phyloP scores from a whole-genome alignment of 345 rosid species.

The Chamaenerion angustifolium region DNA sequence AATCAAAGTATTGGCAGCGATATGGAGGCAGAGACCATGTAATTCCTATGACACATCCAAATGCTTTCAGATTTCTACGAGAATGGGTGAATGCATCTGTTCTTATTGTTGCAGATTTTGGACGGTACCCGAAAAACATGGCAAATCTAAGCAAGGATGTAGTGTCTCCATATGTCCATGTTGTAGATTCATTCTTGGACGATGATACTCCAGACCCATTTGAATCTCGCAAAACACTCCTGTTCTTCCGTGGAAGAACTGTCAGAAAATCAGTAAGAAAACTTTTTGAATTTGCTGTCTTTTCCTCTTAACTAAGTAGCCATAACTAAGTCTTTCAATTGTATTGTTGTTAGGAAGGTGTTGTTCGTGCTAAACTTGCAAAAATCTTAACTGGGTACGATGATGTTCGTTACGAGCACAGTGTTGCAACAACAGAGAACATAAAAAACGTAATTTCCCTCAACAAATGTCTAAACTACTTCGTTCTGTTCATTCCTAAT shows the following conservation, averaged over 20 bases:
- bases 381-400: too few relatives aligned
- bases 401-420: too few relatives aligned
- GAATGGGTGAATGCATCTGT: conserved; percentile 73
- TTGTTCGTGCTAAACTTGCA: too few relatives aligned
- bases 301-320: too few relatives aligned
- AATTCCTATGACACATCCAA: conserved; percentile 97
- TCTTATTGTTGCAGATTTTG: conserved; percentile 83
- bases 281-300: too few relatives aligned
- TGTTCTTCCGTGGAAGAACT: conserved; percentile 88
- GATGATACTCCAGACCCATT: conserved; percentile 49
- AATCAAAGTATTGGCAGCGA: conserved; percentile 76
- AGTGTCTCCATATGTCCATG: conserved; percentile 87
- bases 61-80: conserved; percentile 90
- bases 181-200: conserved; percentile 55
- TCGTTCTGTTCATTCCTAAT: too few relatives aligned
- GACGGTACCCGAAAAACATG: conserved; percentile 55
- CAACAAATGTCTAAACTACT: too few relatives aligned
- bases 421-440: too few relatives aligned
- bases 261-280: conserved; percentile 33
- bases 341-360: too few relatives aligned
- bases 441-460: too few relatives aligned
- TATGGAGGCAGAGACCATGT: conserved; percentile 93
- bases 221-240: conserved; percentile 57
- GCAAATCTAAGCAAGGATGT: conserved; percentile 78
- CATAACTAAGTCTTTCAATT: too few relatives aligned